phyloP scores from a whole-genome alignment of 192 early-diverging fungal species.

The Pecoramyces ruminantium region DNA sequence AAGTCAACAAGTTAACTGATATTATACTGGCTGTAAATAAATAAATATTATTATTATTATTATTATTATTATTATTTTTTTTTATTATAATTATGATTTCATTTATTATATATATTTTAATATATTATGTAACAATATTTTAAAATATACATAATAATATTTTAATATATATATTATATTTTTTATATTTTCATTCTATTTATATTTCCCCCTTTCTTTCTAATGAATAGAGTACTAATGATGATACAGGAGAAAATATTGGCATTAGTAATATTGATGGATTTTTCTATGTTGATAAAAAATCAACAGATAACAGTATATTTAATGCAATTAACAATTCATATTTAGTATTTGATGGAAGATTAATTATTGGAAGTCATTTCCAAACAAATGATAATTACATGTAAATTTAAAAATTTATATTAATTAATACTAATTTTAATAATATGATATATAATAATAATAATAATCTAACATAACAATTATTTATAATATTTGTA shows the following conservation, averaged over 20 bases:
- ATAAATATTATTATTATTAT: background rate
- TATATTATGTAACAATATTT: too few species aligned
- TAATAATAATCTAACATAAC: background rate
- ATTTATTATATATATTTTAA: too few species aligned
- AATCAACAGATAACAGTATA: constrained; percentile 14
- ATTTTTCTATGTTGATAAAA: constrained; percentile 25
- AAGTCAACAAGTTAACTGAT: background rate
- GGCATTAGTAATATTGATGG: constrained; percentile 4
- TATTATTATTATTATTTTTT: too few species aligned
- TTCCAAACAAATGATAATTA: constrained; percentile 30
- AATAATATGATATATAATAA: background rate
- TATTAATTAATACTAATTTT: background rate
- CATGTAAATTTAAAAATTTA: constrained; percentile 8
- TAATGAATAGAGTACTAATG: background rate
- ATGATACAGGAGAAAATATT: background rate
- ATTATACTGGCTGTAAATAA: constrained; percentile 4
- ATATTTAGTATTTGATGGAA: constrained; percentile 29
- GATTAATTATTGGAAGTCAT: constrained; percentile 29
- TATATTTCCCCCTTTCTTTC: too few species aligned
- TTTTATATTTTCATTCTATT: too few species aligned
- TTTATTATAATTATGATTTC: too few species aligned
- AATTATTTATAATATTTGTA: background rate
- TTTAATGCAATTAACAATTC: constrained; percentile 31
- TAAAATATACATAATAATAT: too few species aligned
- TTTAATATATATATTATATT: too few species aligned